Conservation (phyloP, 371 early-diverging fungal genomes). For the Actinomucor elegans region DNA sequence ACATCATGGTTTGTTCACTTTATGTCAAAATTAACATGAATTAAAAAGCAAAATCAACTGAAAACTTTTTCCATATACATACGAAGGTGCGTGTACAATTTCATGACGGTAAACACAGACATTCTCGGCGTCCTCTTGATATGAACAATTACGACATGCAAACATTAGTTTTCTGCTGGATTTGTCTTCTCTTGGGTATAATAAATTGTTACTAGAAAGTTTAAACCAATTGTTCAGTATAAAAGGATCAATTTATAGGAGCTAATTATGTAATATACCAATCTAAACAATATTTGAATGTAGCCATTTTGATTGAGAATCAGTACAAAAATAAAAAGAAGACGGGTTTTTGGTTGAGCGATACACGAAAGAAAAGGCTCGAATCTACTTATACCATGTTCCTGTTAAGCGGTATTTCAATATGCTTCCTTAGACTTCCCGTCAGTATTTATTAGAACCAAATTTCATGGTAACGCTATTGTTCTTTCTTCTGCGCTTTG, state of each 20-base stretch:
- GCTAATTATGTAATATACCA: conserved; percentile 47
- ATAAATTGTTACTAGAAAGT: conserved; percentile 81
- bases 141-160: conserved; percentile 95
- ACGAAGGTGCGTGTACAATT: conserved; percentile 80
- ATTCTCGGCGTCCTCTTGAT: conserved; percentile 82
- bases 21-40: neutral
- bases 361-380: too few species aligned
- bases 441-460: too few species aligned
- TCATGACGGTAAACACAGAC: conserved; percentile 87
- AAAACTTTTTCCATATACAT: too few species aligned
- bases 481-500: conserved; percentile 5
- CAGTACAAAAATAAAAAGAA: conserved; percentile 1
- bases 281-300: conserved; percentile 73
- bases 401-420: too few species aligned
- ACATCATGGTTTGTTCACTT: conserved; percentile 77
- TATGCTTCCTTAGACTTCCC: too few species aligned
- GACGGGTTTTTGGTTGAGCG: too few species aligned
- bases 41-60: too few species aligned
- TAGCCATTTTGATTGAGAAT: conserved; percentile 68
- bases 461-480: too few species aligned
- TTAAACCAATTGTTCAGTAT: neutral
- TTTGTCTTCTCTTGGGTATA: conserved; percentile 95
- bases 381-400: too few species aligned
- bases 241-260: neutral
- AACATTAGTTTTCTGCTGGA: conserved; percentile 66